phyloP scores from a whole-genome alignment of 148 eudicot species.

The Spergularia marina region DNA sequence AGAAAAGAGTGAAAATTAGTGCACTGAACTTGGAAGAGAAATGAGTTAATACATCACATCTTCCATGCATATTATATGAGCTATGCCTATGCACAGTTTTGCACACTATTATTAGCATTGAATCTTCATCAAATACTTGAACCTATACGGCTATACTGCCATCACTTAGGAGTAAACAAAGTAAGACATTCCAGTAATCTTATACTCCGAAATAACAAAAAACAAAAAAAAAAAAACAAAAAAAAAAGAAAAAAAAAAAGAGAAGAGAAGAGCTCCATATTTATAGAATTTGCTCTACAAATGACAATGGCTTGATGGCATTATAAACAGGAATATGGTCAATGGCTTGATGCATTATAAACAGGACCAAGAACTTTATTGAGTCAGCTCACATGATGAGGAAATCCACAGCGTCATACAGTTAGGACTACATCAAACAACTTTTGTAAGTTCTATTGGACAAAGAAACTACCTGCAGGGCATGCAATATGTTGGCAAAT shows the following conservation, averaged over 20 bases:
- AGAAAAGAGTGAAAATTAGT: neutral
- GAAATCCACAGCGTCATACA: neutral
- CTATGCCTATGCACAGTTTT: no score
- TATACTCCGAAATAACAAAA: no score
- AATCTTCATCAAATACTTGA: neutral
- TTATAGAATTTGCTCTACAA: no score
- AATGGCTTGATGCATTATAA: neutral
- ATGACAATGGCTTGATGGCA: no score
- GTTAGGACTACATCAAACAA: neutral
- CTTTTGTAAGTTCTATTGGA: neutral
- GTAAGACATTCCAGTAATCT: neutral
- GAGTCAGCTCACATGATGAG: neutral
- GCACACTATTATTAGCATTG: neutral
- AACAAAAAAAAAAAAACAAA: no score
- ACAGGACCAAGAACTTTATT: neutral
- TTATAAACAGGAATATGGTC: neutral
- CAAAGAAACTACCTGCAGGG: constrained; percentile 69
- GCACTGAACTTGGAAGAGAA: neutral
- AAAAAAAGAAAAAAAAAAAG: no score
- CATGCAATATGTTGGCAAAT: constrained; percentile 74
- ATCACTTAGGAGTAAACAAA: neutral
- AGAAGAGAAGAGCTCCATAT: no score
- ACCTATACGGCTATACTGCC: neutral
- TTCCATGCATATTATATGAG: no score
- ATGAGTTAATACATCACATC: neutral